Conservation (phyloP, 1,139 yeast genomes). For the Tardiomyces blankii region DNA sequence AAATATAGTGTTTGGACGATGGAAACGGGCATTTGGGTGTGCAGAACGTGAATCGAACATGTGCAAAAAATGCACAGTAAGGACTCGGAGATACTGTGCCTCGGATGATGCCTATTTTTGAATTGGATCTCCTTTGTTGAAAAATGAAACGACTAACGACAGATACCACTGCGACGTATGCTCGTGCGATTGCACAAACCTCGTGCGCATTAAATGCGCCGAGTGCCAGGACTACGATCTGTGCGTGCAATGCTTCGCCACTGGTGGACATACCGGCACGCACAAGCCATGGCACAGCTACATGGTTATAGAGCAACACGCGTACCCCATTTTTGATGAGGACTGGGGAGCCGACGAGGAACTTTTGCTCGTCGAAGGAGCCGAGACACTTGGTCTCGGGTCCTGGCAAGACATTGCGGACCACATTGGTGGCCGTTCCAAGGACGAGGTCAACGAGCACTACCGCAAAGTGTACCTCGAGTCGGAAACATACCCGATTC, state of each 20-base stretch:
- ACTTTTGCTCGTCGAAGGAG: slow-evolving; percentile 74
- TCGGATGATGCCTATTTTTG: no score
- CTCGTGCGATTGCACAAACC: slow-evolving; percentile 84
- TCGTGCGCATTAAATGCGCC: slow-evolving; percentile 87
- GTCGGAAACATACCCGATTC: slow-evolving; percentile 58
- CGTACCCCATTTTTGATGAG: slow-evolving; percentile 80
- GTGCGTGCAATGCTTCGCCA: slow-evolving; percentile 92
- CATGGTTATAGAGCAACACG: slow-evolving; percentile 83
- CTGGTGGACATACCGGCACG: slow-evolving; percentile 67
- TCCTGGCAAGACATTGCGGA: slow-evolving; percentile 97
- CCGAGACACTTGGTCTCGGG: slow-evolving; percentile 85
- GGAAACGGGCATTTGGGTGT: no score
- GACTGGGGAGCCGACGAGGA: slow-evolving; percentile 99
- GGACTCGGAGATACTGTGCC: no score
- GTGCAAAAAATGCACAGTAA: no score
- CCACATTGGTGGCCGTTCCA: slow-evolving; percentile 84
- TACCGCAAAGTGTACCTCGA: slow-evolving; percentile 61
- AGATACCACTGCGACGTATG: slow-evolving; percentile 88
- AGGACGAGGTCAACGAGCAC: slow-evolving; percentile 84
- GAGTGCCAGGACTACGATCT: slow-evolving; percentile 87
- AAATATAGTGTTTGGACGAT: no score
- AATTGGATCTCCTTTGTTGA: no score
- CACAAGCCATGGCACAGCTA: slow-evolving; percentile 96
- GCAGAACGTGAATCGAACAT: no score
- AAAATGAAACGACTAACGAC: slow-evolving; percentile 2